Conservation (phyloP, 192 early-diverging fungal species). For the Coemansia sp. region DNA sequence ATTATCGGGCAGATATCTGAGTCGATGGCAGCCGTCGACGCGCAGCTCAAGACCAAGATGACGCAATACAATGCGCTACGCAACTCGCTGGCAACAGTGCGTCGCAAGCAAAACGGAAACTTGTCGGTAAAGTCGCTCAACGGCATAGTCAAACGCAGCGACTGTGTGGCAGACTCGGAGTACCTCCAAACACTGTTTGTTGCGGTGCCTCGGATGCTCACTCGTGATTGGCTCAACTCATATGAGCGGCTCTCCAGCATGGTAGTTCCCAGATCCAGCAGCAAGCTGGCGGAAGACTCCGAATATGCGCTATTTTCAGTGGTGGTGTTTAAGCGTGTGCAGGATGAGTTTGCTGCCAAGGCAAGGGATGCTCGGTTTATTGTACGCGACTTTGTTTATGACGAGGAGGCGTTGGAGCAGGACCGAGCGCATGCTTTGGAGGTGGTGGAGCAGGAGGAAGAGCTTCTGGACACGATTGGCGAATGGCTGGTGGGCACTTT, state of each 20-base stretch:
- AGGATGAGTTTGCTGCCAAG: slow-evolving; percentile 88
- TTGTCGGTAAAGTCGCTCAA: slow-evolving; percentile 83
- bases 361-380: slow-evolving; percentile 88
- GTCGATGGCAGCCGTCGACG: slow-evolving; percentile 84
- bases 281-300: slow-evolving; percentile 89
- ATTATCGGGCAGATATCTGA: slow-evolving; percentile 75
- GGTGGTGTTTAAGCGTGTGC: slow-evolving; percentile 83
- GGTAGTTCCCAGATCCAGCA: slow-evolving; percentile 94
- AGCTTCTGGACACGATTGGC: slow-evolving; percentile 69
- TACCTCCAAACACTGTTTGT: slow-evolving; percentile 90
- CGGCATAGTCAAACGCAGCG: slow-evolving; percentile 87
- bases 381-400: slow-evolving; percentile 94
- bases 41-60: slow-evolving; percentile 87
- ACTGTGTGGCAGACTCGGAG: slow-evolving; percentile 90
- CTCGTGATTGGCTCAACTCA: slow-evolving; percentile 77
- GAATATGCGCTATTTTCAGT: slow-evolving; percentile 91
- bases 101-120: slow-evolving; percentile 83
- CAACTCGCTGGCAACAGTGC: slow-evolving; percentile 73
- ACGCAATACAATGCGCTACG: slow-evolving; percentile 82
- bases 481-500: slow-evolving; percentile 93
- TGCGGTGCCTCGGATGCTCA: slow-evolving; percentile 83
- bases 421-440: slow-evolving; percentile 69
- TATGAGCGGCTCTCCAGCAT: slow-evolving; percentile 92
- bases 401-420: slow-evolving; percentile 69
- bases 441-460: slow-evolving; percentile 75